Evolutionary conservation across 805 yeast species (phyloP).

Genomic region (Saturnispora gosingensis): DNA sequence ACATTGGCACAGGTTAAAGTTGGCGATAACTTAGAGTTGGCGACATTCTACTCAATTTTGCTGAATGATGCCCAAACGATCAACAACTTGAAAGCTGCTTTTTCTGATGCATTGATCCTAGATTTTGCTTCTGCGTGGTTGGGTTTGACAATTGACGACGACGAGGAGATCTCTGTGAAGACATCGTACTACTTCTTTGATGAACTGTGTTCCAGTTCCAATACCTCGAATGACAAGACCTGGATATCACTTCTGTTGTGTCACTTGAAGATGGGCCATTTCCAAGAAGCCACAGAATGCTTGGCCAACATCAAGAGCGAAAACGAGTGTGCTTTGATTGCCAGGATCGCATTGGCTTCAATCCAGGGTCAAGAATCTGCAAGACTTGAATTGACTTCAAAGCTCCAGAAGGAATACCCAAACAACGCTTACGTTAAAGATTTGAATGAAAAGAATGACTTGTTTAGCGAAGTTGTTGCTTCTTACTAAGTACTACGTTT

Average conservation of each 20-base stretch:
- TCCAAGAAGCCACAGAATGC: slow-evolving; percentile 73
- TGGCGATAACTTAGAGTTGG: slow-evolving; percentile 4
- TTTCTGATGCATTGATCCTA: slow-evolving; percentile 65
- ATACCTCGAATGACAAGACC: slow-evolving; percentile 34
- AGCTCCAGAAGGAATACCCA: slow-evolving; percentile 40
- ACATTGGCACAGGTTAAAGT: not conserved
- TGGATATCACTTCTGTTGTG: slow-evolving; percentile 60
- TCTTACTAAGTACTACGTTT: not conserved
- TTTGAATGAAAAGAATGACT: slow-evolving; percentile 46
- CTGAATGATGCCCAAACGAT: slow-evolving; percentile 27
- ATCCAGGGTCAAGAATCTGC: slow-evolving; percentile 35
- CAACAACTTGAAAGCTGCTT: slow-evolving; percentile 35
- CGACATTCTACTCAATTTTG: not conserved
- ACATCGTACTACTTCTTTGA: slow-evolving; percentile 61
- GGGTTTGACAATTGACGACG: slow-evolving; percentile 28
- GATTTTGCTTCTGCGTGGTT: slow-evolving; percentile 74
- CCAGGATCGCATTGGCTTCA: slow-evolving; percentile 54
- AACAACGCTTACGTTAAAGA: slow-evolving; percentile 44
- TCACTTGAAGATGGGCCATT: slow-evolving; percentile 68
- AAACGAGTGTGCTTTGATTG: slow-evolving; percentile 33
- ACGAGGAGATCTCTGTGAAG: slow-evolving; percentile 27
- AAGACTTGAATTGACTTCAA: slow-evolving; percentile 18
- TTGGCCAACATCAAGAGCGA: slow-evolving; percentile 28
- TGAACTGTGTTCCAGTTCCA: slow-evolving; percentile 59
- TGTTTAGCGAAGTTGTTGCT: slow-evolving; percentile 61